Evolutionary conservation across 1,139 yeast species (phyloP), one percentile per base, ranked within the genome.

Genomic region (Yarrowia galli): DNA sequence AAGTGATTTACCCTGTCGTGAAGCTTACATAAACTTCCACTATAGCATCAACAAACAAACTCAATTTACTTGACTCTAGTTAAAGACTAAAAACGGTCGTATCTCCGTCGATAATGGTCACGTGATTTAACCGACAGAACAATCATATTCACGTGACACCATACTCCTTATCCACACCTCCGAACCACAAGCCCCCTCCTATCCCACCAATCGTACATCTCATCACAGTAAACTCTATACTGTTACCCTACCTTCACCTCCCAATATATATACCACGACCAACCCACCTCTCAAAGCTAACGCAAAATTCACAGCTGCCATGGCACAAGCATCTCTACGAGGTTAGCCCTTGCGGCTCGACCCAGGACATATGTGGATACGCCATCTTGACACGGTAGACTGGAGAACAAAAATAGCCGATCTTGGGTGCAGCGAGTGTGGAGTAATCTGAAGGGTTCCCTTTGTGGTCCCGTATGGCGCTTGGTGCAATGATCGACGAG

Each of bases 401-500:
- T 75, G 79, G 75, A 78, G 80, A 77, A 66, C 68, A 74, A 74
- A 53, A 70, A 56, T 70, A 69, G 73, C 69, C 74, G 73, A 77
- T 79, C 81, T 79, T 79, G 81, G 81, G 81, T 79, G 81, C 81
- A 78, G 79, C 78, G 73, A 72, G 71, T 71, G 73, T 71, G 78
- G 69, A 66, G 46, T 23, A 51, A 56, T 69, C 72, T 77, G 74
- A 73, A 78, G 79, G 79, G 75, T 72, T 71, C 79, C 79, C 79
- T 77, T 78, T 79, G 79, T 76, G 79, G 79, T 70, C 77, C 78
- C 79, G 79, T 73, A 76, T 78, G 80, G 74, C 77, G 73, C 72
- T 71, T 69, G 79, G 78, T 79, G 81, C 81, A 79, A 79, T 79
- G 81, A 79, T 77, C 73, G 75, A 73, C 73, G 70, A 72, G 70